Base-by-base conservation (phyloP, 176 grass and related monocot species). In the Canna indica region DNA sequence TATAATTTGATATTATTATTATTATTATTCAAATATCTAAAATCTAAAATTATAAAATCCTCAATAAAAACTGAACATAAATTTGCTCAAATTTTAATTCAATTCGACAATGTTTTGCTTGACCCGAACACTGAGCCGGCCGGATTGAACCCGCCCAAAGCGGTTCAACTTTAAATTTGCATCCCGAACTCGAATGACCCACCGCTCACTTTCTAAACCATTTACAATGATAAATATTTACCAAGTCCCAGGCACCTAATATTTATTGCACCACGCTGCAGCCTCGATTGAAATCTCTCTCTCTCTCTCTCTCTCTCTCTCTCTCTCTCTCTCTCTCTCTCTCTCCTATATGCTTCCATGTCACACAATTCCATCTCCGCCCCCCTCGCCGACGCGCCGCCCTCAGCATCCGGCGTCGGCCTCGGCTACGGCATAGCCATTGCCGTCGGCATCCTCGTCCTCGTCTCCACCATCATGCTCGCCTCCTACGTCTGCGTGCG, bases 351-450 rank as follows among this genome's bases (percentile, higher is more conserved):
- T 39, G 29, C 13, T 25, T 36, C 63, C 22, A 66, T 66, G 63
- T 66, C 63, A 17, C 15, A 30, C 25, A 4, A 31, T 20, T 69
- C 77, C 39, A 76, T 80, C 72, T 77, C 82, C 36, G 59, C 73
- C 36, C 18, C 69, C 73, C 56, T 67, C 2, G n/a, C 78, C 35
- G 16, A 44, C 12, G 22, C 28, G 11, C 59, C 63, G 6, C 48
- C 77, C 27, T 17, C 72, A 0, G n/a, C 77, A 15, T 56, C 75
- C n/a, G 84, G 72, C 10, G 81, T 87, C 33, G 84, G 88, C 22
- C 88, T 91, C 48, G 88, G 84, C 67, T 91, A 91, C 68, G 88
- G 84, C 47, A 86, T 91, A n/a, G 81, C 81, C 78, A 82, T 91
- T 39, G 81, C 84, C 9, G 79, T 91, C 18, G 88, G 84, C 52